Evolutionary conservation across 257 asterid species (phyloP).

Genomic region (Petrea volubilis): DNA sequence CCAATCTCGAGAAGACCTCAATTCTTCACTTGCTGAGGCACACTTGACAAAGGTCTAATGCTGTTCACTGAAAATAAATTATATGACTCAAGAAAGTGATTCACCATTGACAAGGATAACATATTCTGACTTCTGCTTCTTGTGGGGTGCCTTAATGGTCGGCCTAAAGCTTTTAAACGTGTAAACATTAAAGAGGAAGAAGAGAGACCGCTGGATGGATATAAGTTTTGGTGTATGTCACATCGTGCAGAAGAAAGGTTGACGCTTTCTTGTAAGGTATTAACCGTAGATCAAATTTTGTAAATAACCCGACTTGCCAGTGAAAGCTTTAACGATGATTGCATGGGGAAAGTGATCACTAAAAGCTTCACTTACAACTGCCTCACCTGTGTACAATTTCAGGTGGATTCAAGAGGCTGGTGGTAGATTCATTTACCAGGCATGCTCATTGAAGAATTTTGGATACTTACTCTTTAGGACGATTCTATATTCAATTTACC

Average conservation of each 20-base stretch:
- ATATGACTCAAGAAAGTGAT: background rate
- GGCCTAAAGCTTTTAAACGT: background rate
- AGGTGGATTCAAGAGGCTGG: background rate
- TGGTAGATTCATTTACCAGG: conserved; percentile 5
- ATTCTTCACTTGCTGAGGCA: conserved; percentile 66
- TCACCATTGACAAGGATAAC: background rate
- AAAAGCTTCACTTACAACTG: too few species aligned
- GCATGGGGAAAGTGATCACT: background rate
- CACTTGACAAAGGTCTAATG: conserved; percentile 51
- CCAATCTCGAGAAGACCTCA: conserved; percentile 91
- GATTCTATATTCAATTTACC: conserved; percentile 8
- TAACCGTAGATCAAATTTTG: background rate
- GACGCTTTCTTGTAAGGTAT: background rate
- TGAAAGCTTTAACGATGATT: conserved; percentile 3
- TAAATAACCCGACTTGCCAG: background rate
- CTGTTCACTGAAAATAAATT: conserved; percentile 5
- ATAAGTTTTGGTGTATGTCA: background rate
- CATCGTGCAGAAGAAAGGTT: background rate
- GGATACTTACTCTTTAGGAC: conserved; percentile 22
- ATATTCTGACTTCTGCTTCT: conserved; percentile 8
- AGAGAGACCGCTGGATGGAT: background rate
- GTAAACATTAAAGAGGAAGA: too few species aligned
- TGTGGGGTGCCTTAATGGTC: background rate
- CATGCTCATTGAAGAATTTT: conserved; percentile 25
- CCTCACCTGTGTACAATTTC: conserved; percentile 10